Evolutionary conservation across 164 flowering plant species (phyloP), one percentile per base, ranked within the genome.

Genomic region (Santalum album): DNA sequence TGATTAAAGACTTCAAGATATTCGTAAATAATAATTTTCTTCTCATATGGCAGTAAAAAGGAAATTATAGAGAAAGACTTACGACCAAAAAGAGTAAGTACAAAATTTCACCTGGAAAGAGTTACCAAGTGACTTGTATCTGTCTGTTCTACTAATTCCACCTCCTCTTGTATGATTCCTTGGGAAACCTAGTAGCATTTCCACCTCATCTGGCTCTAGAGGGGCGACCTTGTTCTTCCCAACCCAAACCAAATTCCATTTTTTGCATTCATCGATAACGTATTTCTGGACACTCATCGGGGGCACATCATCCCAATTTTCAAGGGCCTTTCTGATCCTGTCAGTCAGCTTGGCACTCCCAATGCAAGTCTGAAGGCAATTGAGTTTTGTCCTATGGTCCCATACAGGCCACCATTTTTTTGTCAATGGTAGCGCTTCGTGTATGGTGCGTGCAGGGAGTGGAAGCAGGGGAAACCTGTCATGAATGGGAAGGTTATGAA

Each of bases 191-290:
- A 90, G 59, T n/a, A 90, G 67, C 68, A 74, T 72, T 36, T 90
- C 97, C 0, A 84, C 74, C 49, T 90, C 97, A 70, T 84, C 95
- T 11, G 88, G 77, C 65, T 90, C 99, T 12, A 92, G 80, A 5
- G 96, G 95, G 10, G 97, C 96, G 21, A 76, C 73, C 59, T 87
- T 94, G 40, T 90, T 84, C 64, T 68, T 77, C 20, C 99, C 99
- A 2, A 87, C 96, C 97, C 99, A 94, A 0, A 94, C 90, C 40
- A 94, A 60, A 61, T 94, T 94, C 99, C 97, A 94, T 32, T 83
- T 94, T 3, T 76, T 58, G 62, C 96, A 87, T 55, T 83, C 70
- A n/a, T 78, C 63, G 14, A 89, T 36, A 15, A 94, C 85, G 47
- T 64, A 76, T 42, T 79, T 81, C 51, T 83, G 86, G 43, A 84